A percentile compares a stretch with the other conserved stretches of the same genome.
These are phyloP conservation scores for Phytophthora pistaciae DNA, from an alignment of 352 stramenopile species.

Conservation along the genomic window DNA sequence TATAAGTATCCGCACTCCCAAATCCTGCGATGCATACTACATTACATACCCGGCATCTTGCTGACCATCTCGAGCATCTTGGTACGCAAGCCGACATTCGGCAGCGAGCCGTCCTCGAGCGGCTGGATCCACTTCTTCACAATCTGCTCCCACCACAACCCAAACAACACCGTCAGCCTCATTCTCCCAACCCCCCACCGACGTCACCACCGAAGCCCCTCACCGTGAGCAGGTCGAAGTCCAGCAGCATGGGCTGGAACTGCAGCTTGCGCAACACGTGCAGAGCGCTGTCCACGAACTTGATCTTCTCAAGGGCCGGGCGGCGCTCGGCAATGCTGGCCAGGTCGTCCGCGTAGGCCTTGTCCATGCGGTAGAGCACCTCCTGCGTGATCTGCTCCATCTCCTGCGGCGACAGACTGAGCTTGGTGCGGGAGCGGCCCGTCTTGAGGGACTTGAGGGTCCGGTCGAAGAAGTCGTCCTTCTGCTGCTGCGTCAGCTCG, in stretches of 20 bases:
- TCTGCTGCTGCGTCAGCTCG: constrained; percentile 36
- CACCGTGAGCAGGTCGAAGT: constrained; percentile 89
- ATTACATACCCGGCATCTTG: constrained; percentile 79
- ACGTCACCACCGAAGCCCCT: constrained; percentile 1
- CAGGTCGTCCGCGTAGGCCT: constrained; percentile 83
- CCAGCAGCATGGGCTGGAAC: constrained; percentile 88
- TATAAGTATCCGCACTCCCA: no score
- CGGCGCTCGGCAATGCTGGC: constrained; percentile 63
- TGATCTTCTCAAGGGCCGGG: constrained; percentile 87
- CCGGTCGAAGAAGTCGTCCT: constrained; percentile 84
- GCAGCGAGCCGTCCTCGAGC: constrained; percentile 76
- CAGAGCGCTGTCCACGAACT: constrained; percentile 80
- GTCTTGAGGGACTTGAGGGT: constrained; percentile 90
- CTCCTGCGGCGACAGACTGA: constrained; percentile 86
- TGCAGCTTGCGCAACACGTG: constrained; percentile 83
- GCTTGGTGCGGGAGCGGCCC: constrained; percentile 70
- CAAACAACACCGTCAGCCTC: not conserved
- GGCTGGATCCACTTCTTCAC: constrained; percentile 93
- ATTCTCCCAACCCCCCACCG: not conserved
- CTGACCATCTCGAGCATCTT: constrained; percentile 89
- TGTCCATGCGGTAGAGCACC: constrained; percentile 91
- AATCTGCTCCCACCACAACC: constrained; percentile 50
- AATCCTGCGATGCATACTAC: no score
- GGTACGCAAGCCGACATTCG: constrained; percentile 86
- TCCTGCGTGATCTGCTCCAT: constrained; percentile 90